phyloP scores from a whole-genome alignment of 768 basidiomycete genomes.

The Phylloporus arenicola region DNA sequence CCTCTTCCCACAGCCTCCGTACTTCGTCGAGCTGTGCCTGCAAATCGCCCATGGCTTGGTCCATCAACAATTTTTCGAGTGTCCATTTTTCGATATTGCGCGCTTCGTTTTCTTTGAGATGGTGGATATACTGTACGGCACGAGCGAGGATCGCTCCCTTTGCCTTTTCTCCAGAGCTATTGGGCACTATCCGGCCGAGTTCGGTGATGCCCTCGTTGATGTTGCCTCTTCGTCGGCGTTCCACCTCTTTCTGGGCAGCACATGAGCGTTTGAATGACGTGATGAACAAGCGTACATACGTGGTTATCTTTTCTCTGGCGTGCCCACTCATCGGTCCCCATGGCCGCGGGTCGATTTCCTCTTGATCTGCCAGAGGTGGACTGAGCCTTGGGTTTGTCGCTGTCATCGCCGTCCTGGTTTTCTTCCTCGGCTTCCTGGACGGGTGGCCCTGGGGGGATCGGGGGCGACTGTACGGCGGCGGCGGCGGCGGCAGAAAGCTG shows the following conservation, averaged over 20 bases:
- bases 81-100: conserved; percentile 93
- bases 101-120: conserved; percentile 86
- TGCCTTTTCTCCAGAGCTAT: conserved; percentile 79
- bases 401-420: conserved; percentile 26
- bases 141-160: conserved; percentile 86
- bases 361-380: conserved; percentile 36
- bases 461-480: conserved; percentile 42
- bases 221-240: conserved; percentile 88
- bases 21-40: conserved; percentile 81
- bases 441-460: conserved; percentile 12
- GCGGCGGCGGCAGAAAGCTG: conserved; percentile 47
- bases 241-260: conserved; percentile 85
- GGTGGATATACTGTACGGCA: conserved; percentile 88
- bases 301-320: conserved; percentile 80
- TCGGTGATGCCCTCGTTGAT: conserved; percentile 97
- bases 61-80: conserved; percentile 86
- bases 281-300: conserved; percentile 36
- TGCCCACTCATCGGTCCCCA: conserved; percentile 76
- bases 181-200: conserved; percentile 83
- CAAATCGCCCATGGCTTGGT: conserved; percentile 85
- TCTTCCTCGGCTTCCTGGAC: conserved; percentile 16
- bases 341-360: conserved; percentile 52
- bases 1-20: conserved; percentile 77
- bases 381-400: conserved; percentile 21
- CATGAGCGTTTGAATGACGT: conserved; percentile 1